These are phyloP conservation scores for Axilococcus clingmanii DNA, from an alignment of 139 green algal species.

Conservation along the genomic window DNA sequence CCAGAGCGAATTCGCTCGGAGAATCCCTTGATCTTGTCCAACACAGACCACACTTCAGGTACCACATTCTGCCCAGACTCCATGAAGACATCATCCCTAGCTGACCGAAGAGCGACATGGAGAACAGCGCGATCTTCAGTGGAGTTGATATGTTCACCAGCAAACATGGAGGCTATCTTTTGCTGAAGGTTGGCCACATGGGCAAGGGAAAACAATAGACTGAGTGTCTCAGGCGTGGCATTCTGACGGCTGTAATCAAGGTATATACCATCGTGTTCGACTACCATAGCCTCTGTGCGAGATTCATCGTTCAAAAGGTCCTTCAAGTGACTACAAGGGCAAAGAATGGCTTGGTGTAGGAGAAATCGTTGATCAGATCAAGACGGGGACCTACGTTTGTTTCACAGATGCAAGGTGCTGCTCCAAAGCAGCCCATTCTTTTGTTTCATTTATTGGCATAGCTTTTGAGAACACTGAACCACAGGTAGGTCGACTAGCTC, in stretches of 20 bases:
- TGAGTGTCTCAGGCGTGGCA: conserved; percentile 75
- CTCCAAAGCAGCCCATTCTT: conserved; percentile 67
- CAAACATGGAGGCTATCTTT: conserved; percentile 96
- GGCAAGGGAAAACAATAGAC: conserved; percentile 69
- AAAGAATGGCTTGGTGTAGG: too few relatives aligned
- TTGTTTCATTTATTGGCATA: too few relatives aligned
- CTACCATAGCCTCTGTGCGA: conserved; percentile 61
- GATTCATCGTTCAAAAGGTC: conserved; percentile 74
- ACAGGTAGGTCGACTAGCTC: too few relatives aligned
- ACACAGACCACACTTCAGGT: conserved; percentile 89
- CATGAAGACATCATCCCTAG: conserved; percentile 68
- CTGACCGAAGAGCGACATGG: conserved; percentile 86
- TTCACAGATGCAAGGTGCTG: conserved; percentile 61
- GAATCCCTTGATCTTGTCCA: conserved; percentile 98
- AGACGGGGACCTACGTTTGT: too few relatives aligned
- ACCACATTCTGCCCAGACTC: conserved; percentile 88
- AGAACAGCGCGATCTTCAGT: conserved; percentile 94
- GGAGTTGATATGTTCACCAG: conserved; percentile 87
- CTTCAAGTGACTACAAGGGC: conserved; percentile 62
- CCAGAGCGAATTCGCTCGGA: conserved; percentile 50
- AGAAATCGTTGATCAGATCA: not conserved
- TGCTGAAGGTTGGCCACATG: conserved; percentile 51
- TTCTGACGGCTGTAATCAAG: conserved; percentile 86
- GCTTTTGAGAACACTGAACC: too few relatives aligned
- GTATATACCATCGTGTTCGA: conserved; percentile 80